Conservation (phyloP, 208 protist species). For the Cochliopodium minus region DNA sequence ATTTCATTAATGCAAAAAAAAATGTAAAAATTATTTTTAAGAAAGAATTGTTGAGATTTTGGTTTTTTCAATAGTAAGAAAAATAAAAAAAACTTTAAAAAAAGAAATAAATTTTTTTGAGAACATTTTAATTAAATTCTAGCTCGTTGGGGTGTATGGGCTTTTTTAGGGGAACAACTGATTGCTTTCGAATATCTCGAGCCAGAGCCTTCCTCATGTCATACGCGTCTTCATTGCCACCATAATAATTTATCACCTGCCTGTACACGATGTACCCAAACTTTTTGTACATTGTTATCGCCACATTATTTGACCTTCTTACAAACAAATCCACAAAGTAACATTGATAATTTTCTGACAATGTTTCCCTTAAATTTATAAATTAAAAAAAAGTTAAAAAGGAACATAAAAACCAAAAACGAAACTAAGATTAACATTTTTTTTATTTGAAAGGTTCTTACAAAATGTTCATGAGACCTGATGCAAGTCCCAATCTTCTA, state of each 20-base stretch:
- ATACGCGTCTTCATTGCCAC: slow-evolving; percentile 56
- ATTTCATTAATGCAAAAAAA: no score
- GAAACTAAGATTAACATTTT: no score
- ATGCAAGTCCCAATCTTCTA: slow-evolving; percentile 73
- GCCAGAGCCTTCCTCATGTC: slow-evolving; percentile 92
- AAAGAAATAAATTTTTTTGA: no score
- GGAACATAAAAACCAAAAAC: no score
- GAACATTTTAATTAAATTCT: no score
- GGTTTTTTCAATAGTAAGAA: no score
- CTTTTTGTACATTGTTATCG: slow-evolving; percentile 88
- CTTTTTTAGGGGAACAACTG: slow-evolving; percentile 46
- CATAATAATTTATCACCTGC: slow-evolving; percentile 58
- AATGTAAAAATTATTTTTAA: no score
- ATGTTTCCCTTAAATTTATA: slow-evolving; percentile 68
- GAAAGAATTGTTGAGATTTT: no score
- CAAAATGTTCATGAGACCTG: slow-evolving; percentile 76
- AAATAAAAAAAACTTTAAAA: no score
- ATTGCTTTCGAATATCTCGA: slow-evolving; percentile 52
- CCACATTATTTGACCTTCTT: slow-evolving; percentile 81
- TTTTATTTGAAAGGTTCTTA: slow-evolving; percentile 65
- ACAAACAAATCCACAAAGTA: slow-evolving; percentile 99
- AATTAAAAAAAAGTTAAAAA: slow-evolving; percentile 6
- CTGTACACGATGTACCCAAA: slow-evolving; percentile 92
- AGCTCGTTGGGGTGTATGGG: slow-evolving; percentile 55
- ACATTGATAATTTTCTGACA: no score